phyloP scores from a whole-genome alignment of 176 grass and related monocot species.

The Musa beccarii region DNA sequence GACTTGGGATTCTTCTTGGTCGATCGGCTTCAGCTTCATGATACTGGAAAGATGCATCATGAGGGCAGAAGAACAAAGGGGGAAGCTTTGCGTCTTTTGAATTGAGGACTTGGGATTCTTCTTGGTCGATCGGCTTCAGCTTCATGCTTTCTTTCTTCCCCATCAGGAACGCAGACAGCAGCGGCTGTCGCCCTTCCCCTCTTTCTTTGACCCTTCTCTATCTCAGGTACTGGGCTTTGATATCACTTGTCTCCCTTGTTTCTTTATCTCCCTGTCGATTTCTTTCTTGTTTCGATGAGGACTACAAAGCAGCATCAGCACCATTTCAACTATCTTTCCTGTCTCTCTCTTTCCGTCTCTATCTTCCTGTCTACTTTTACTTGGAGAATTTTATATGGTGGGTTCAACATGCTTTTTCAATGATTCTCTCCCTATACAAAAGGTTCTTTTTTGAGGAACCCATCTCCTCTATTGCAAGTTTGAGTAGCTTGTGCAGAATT shows the following conservation, averaged over 20 bases:
- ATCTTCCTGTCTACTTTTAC: neutral
- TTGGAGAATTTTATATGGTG: neutral
- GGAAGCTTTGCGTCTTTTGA: neutral
- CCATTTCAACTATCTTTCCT: neutral
- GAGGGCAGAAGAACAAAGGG: neutral
- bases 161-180: conserved; percentile 39
- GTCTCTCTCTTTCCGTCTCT: neutral
- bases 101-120: conserved; percentile 28
- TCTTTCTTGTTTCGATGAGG: neutral
- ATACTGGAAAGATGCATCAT: too few relatives aligned
- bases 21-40: conserved; percentile 44
- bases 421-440: neutral
- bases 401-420: neutral
- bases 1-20: conserved; percentile 27
- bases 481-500: neutral
- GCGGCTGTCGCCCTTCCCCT: conserved; percentile 12
- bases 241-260: neutral
- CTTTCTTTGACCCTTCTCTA: conserved; percentile 13
- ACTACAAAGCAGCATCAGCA: neutral
- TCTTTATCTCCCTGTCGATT: neutral
- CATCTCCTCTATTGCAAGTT: neutral
- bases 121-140: conserved; percentile 36
- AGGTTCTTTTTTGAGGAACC: neutral
- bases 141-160: conserved; percentile 40
- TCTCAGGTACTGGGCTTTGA: conserved; percentile 17